Conservation (phyloP, 148 eudicot genomes). For the Persicaria tinctoria region DNA sequence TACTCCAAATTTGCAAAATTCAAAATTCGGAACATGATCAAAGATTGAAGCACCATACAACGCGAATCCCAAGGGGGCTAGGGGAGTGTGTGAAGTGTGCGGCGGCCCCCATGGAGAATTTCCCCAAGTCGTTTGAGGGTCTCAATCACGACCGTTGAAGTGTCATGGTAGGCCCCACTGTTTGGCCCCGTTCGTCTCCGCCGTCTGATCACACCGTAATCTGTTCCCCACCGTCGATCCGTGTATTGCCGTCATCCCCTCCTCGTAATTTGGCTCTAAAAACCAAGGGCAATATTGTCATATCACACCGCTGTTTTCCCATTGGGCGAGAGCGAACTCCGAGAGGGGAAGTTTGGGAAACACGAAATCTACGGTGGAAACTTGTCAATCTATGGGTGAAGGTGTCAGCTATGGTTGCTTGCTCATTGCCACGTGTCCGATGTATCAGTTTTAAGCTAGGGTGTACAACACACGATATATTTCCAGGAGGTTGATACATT, state of each 20-base stretch:
- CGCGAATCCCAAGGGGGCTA: background rate
- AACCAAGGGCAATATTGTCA: too few species aligned
- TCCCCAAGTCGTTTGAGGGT: constrained; percentile 6
- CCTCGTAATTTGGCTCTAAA: too few species aligned
- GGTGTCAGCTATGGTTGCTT: background rate
- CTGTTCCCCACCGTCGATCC: background rate
- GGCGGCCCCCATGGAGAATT: constrained; percentile 7
- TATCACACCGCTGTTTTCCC: background rate
- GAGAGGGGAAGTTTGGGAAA: background rate
- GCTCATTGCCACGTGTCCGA: background rate
- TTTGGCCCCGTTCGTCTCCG: background rate
- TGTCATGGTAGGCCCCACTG: background rate
- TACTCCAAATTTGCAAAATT: too few species aligned
- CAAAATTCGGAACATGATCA: background rate
- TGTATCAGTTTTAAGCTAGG: background rate
- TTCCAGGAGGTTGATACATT: too few species aligned
- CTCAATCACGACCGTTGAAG: constrained; percentile 9
- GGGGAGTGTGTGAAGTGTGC: background rate
- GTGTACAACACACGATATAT: background rate
- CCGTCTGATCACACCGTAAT: background rate
- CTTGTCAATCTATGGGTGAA: background rate
- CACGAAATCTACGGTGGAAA: background rate
- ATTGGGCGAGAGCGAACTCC: background rate
- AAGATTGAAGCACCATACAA: background rate
- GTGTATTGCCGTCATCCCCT: too few species aligned